phyloP scores from a whole-genome alignment of 805 yeast genomes.

The Jamesozyma spencerorum region DNA sequence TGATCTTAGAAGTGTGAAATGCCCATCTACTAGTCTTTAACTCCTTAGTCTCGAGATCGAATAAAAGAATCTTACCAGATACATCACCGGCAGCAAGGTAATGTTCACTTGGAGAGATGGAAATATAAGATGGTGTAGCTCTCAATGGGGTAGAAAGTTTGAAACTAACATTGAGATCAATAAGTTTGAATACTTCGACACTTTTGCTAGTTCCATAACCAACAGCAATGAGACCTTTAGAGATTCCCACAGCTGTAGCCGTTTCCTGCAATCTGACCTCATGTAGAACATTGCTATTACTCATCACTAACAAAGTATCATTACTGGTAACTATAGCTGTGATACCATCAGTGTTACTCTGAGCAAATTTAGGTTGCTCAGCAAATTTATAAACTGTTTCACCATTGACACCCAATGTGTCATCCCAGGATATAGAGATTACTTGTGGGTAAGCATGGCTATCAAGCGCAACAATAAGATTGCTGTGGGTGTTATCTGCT shows the following conservation, averaged over 20 bases:
- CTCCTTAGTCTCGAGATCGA: slow-evolving; percentile 42
- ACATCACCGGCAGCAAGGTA: slow-evolving; percentile 78
- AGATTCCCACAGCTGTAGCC: slow-evolving; percentile 40
- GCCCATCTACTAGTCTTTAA: slow-evolving; percentile 88
- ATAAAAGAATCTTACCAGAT: slow-evolving; percentile 78
- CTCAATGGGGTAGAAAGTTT: slow-evolving; percentile 39
- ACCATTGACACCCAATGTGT: slow-evolving; percentile 41
- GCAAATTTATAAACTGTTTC: slow-evolving; percentile 22
- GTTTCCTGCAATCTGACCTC: slow-evolving; percentile 29
- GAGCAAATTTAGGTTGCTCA: slow-evolving; percentile 44
- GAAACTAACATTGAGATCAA: slow-evolving; percentile 26
- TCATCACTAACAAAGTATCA: slow-evolving; percentile 31
- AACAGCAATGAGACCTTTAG: slow-evolving; percentile 38
- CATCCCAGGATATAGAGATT: slow-evolving; percentile 84
- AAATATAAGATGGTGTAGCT: slow-evolving; percentile 52
- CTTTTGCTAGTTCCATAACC: slow-evolving; percentile 37
- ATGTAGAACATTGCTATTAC: slow-evolving; percentile 27
- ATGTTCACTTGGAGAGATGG: slow-evolving; percentile 61
- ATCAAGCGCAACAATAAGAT: slow-evolving; percentile 51
- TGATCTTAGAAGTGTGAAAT: slow-evolving; percentile 80
- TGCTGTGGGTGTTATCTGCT: slow-evolving; percentile 41
- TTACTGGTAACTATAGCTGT: slow-evolving; percentile 39
- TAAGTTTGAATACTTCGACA: slow-evolving; percentile 33
- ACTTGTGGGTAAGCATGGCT: slow-evolving; percentile 27
- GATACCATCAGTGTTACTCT: slow-evolving; percentile 28